Evolutionary conservation across 768 basidiomycete species (phyloP).

Genomic region (Suillus decipiens): DNA sequence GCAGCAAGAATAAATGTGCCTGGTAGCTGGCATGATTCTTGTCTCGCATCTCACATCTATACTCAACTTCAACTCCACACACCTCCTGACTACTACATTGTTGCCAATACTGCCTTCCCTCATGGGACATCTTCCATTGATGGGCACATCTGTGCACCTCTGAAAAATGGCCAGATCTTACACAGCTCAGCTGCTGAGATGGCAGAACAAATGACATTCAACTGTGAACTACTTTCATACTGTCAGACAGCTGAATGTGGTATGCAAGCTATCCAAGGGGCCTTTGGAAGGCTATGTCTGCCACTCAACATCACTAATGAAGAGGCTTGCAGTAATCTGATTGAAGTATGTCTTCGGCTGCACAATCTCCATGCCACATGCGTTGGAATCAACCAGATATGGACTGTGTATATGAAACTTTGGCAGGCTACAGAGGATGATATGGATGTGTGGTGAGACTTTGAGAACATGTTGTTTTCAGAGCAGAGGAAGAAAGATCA

Average conservation of each 20-base stretch:
- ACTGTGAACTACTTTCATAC: constrained; percentile 44
- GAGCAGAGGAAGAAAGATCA: constrained; percentile 31
- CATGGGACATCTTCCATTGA: constrained; percentile 32
- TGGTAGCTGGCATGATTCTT: constrained; percentile 52
- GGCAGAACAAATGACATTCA: constrained; percentile 26
- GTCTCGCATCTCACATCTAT: constrained; percentile 42
- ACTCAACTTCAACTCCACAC: constrained; percentile 33
- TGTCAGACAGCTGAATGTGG: constrained; percentile 56
- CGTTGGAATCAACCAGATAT: no score
- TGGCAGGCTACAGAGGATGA: no score
- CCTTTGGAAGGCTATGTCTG: no score
- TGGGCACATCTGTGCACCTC: constrained; percentile 38
- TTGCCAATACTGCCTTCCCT: constrained; percentile 50
- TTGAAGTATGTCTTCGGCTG: no score
- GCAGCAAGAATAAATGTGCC: constrained; percentile 38
- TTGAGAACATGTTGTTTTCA: constrained; percentile 42
- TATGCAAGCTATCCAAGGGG: constrained; percentile 44
- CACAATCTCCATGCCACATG: no score
- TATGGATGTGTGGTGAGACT: constrained; percentile 37
- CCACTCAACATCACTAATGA: no score
- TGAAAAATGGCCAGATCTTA: constrained; percentile 35
- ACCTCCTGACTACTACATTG: constrained; percentile 43
- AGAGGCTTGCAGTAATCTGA: no score
- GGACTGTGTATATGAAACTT: no score
- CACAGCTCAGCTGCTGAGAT: constrained; percentile 19